Base-by-base conservation (phyloP, 805 yeast genomes). In the Diddensiella transvaalensis region DNA sequence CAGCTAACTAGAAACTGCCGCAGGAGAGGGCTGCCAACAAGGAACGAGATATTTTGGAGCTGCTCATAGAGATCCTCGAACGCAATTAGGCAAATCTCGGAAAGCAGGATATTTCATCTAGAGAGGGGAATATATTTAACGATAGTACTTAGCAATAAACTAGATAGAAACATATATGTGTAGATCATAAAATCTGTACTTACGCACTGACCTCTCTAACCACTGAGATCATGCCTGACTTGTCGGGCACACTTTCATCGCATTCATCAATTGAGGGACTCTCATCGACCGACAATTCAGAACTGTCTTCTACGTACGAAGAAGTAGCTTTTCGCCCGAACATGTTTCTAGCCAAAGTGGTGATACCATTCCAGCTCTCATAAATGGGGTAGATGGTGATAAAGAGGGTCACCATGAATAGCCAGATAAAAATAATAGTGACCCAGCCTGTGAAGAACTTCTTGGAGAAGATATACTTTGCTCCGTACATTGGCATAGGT, bases 401-500 rank as follows among this genome's bases (percentile, higher is more conserved):
- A 49, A 79, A 71, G 51, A 75, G 74, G 0, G 62, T 44, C 2
- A 67, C 62, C 33, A 57, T 37, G 67, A 86, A 87, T 32, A 87
- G 70, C 96, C 96, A 88, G 50, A 87, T 79, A 44, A 88, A 79
- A 50, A 83, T 80, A 24, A 88, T 93, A 33, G 75, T 78, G 44
- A 88, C 77, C 96, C 96, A 88, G 37, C 95, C 96, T 3, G 91
- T 85, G 66, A 88, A 88, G 68, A 87, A 86, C 46, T 64, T 66
- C 64, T 78, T 82, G 44, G 87, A 79, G 67, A 88, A 88, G 35
- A 87, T 72, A 61, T 88, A 88, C 2, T 77, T 75, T 2, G 83
- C 61, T 24, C 95, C 96, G 64, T 83, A 87, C 91, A 88, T 82
- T 56, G 96, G 95, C 87, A 87, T 85, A 59, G 96, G 96, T 89